Percentiles rank a stretch among this genome's conserved stretches.
These are phyloP conservation scores for Phellinidium pouzarii DNA, from an alignment of 1,284 basidiomycete genomes.

Conservation along the genomic window DNA sequence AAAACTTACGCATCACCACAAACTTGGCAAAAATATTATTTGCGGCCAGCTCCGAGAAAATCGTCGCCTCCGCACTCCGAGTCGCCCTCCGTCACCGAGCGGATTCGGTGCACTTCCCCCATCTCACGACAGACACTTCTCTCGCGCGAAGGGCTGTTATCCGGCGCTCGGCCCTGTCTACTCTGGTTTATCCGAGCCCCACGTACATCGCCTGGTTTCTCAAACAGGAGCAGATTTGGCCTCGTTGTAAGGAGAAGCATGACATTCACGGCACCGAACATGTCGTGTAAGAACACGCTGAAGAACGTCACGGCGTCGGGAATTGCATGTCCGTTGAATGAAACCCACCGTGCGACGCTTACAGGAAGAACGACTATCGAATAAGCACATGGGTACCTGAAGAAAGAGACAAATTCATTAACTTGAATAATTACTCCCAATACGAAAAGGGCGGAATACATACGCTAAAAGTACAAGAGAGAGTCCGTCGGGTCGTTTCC, in stretches of 20 bases:
- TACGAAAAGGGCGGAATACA: conserved; percentile 3
- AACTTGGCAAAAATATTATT: too few species aligned
- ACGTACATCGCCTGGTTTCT: neutral
- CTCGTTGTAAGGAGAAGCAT: conserved; percentile 9
- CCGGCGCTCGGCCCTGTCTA: conserved; percentile 4
- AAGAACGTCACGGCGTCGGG: conserved; percentile 30
- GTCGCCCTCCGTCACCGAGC: neutral
- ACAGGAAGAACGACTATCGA: conserved; percentile 26
- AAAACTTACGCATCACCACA: too few species aligned
- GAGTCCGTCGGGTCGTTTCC: neutral
- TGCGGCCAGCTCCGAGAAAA: neutral
- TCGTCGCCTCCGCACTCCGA: neutral
- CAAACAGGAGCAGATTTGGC: conserved; percentile 10
- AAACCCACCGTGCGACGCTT: conserved; percentile 27
- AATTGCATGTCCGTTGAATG: conserved; percentile 22
- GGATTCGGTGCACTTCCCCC: neutral
- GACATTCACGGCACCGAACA: conserved; percentile 13
- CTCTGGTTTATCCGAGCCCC: neutral
- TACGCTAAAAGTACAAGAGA: conserved; percentile 13
- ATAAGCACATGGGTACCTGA: conserved; percentile 29
- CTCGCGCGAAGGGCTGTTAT: neutral
- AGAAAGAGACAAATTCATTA: neutral
- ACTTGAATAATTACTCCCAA: neutral
- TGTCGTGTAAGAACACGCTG: conserved; percentile 27
- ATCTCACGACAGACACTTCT: neutral